Evolutionary conservation across 31 red algal species (phyloP), one percentile per base, ranked within the genome.

Genomic region (Odonthalia washingtoniensis): DNA sequence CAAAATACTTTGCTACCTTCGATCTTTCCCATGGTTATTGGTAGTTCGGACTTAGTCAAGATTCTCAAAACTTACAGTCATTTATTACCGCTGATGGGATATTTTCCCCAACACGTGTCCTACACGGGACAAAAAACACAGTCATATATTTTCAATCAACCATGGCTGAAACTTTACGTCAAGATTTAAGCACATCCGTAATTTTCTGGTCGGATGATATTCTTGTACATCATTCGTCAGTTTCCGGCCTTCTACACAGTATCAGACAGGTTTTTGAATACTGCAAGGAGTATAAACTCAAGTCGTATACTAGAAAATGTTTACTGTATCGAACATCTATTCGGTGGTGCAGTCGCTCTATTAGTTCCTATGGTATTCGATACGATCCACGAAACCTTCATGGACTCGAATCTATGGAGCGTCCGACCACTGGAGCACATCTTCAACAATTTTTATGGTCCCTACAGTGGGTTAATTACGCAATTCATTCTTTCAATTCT

Each of bases 1-100:
- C 74, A 9, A 14, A 30, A 9, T 46, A 52, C 74, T 77, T 53
- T 30, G 74, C 74, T n/a, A 77, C 74, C 41, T 77, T 77, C 30
- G 26, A 77, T 77, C 39, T 77, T 18, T 77, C 39, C 16, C 26
- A 77, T 46, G 74, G 74, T 18, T 77, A 77, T 30, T 77, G 74
- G 74, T 17, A 77, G 39, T 46, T 46, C 0, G 16, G 38, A 16
- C 74, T 77, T 0, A 18, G 49, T 30, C 12, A 53, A 0, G 40
- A 52, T 30, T 53, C 18, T 17, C 35, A 77, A 77, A 41, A 46
- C 0, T 18, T 44, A 24, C 74, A 77, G 0, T 77, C 40, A 12
- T 77, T 77, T 0, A 44, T 77, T 18, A 77, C 0, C 0, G 38
- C 26, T 0, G 0, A 77, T 0, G 49, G 74, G 17, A 41, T 77